Evolutionary conservation across 2,329 filamentous ascomycete genomes (phyloP).

Genomic region (Cladosporium sp.): DNA sequence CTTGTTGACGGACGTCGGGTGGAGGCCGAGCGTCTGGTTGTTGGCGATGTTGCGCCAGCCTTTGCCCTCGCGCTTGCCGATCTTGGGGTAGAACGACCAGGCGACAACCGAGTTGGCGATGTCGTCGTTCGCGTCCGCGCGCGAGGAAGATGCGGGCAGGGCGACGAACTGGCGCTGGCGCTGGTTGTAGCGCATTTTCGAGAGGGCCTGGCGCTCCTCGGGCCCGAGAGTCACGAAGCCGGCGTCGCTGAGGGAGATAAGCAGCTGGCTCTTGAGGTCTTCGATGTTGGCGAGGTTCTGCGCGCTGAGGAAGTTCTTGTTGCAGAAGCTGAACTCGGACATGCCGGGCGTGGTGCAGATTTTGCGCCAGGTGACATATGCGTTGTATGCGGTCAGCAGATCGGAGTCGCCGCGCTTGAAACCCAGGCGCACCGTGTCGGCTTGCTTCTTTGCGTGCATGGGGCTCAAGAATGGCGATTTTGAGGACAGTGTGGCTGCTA

Average conservation of each 20-base stretch:
- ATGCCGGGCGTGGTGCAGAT: conserved; percentile 64
- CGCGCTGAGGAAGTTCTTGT: conserved; percentile 87
- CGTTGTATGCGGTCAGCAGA: conserved; percentile 86
- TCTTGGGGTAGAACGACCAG: conserved; percentile 93
- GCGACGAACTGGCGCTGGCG: conserved; percentile 69
- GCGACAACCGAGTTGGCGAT: conserved; percentile 77
- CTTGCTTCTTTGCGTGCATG: conserved; percentile 75
- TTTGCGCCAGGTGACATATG: conserved; percentile 81
- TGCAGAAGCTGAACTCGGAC: conserved; percentile 84
- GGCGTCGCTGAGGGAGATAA: conserved; percentile 78
- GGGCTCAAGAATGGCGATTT: conserved; percentile 90
- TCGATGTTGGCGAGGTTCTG: conserved; percentile 89
- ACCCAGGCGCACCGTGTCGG: conserved; percentile 67
- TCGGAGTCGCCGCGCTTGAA: conserved; percentile 88
- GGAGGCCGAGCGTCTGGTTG: conserved; percentile 82
- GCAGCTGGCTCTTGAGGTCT: conserved; percentile 86
- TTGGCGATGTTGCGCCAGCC: conserved; percentile 88
- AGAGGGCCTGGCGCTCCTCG: conserved; percentile 64
- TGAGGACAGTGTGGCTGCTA: conserved; percentile 86
- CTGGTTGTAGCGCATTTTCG: conserved; percentile 60
- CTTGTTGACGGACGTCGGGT: conserved; percentile 86
- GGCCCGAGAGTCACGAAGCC: conserved; percentile 71
- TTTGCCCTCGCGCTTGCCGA: conserved; percentile 76
- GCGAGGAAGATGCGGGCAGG: conserved; percentile 68
- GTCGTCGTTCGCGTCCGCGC: conserved; percentile 72